Conservation (phyloP, 495 filamentous ascomycete species). For the Xylaria bambusicola region DNA sequence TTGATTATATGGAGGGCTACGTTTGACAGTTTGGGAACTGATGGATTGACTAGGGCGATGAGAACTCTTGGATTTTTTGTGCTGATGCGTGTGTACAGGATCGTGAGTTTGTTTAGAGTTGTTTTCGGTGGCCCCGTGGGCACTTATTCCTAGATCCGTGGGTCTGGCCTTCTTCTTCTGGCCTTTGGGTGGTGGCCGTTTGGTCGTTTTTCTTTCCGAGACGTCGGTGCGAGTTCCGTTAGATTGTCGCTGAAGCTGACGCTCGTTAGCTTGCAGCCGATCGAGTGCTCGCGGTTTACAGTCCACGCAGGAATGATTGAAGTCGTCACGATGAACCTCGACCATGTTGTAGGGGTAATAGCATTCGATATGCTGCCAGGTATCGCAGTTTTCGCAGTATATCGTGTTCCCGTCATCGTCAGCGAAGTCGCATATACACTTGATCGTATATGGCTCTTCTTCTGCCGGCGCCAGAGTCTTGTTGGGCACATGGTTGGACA, state of each 20-base stretch:
- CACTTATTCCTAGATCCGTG: constrained; percentile 53
- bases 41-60: constrained; percentile 74
- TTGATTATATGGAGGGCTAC: constrained; percentile 53
- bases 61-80: constrained; percentile 74
- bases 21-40: constrained; percentile 58
- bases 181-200: constrained; percentile 67
- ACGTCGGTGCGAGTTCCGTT: constrained; percentile 58
- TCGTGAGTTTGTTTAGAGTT: constrained; percentile 43
- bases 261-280: constrained; percentile 68
- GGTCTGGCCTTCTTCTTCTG: constrained; percentile 72
- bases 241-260: constrained; percentile 44
- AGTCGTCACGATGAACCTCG: constrained; percentile 68
- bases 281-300: constrained; percentile 79
- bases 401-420: constrained; percentile 98
- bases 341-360: constrained; percentile 75
- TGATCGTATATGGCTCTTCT: constrained; percentile 93
- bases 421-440: constrained; percentile 89
- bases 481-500: constrained; percentile 58
- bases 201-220: constrained; percentile 61
- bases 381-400: constrained; percentile 91
- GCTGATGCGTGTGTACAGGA: constrained; percentile 31
- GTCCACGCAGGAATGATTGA: constrained; percentile 79
- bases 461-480: constrained; percentile 57
- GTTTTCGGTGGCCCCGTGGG: constrained; percentile 37
- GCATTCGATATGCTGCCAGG: constrained; percentile 97